Base-by-base conservation (phyloP, 176 grass and related monocot genomes). In the Bothriochloa decipiens region DNA sequence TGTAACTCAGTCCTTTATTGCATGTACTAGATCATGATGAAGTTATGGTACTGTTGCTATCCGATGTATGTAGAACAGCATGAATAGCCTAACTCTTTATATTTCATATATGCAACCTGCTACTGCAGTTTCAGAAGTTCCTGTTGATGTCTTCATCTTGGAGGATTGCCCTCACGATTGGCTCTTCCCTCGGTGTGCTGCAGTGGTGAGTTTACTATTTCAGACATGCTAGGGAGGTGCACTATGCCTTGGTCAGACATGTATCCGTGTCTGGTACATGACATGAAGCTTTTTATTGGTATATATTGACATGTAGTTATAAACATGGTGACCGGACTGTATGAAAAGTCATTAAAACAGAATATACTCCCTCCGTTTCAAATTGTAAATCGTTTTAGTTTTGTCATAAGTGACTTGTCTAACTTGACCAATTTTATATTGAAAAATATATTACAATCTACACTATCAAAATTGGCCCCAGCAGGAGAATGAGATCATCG, bases 161-260 rank as follows among this genome's bases (percentile, higher is more conserved):
- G 96, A 93, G 13, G 96, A 98, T 88, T 98, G 96, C 71, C 96
- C 96, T 79, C 96, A 98, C 23, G 96, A 98, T 61, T 98, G 96
- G 96, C 83, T 98, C 60, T 98, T 98, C 82, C 87, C 96, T 73
- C 89, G 71, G 8, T 98, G 96, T 76, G 74, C 91, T 84, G 93
- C 96, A 83, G 93, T 96, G 90, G 96, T 98, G 80, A 90, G 87
- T 82, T 85, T 68, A 79, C 74, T 53, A 76, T 89, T 70, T 75
- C 36, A 84, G 28, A 49, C 50, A 46, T 85, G 72, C 26, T 26
- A 52, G 70, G 72, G 4, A 72, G 16, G 69, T 65, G 45, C 20
- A 5, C 35, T 63, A 60, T 62, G 13, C 39, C 40, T 27, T 78
- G n/a, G 23, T 25, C 42, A 39, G 29, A 32, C 29, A 32, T 32